phyloP scores from a whole-genome alignment of 148 eudicot genomes.

The Amaranthus hypochondriacus region DNA sequence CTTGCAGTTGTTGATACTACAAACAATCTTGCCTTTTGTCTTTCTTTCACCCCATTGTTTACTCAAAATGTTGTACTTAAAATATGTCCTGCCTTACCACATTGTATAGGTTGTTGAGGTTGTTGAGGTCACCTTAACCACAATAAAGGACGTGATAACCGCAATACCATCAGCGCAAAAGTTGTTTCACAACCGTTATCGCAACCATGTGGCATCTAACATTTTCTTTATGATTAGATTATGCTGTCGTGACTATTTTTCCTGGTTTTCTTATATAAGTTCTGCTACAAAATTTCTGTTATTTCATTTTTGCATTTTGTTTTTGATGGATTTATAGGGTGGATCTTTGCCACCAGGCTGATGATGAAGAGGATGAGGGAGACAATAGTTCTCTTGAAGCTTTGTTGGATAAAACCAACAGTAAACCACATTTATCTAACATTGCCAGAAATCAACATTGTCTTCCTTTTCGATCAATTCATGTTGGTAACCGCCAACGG shows the following conservation, averaged over 20 bases:
- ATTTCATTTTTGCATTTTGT: background rate
- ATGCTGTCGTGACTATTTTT: background rate
- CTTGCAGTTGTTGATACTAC: background rate
- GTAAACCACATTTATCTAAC: constrained; percentile 32
- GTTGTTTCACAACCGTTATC: too few relatives aligned
- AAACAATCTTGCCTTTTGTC: background rate
- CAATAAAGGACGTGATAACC: too few relatives aligned
- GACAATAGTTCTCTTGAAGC: constrained; percentile 51
- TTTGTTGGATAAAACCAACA: constrained; percentile 50
- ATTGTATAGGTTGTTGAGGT: too few relatives aligned
- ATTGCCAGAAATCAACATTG: constrained; percentile 43
- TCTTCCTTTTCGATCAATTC: constrained; percentile 43
- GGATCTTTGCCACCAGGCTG: constrained; percentile 88
- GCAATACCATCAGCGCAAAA: too few relatives aligned
- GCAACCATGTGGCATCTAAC: background rate
- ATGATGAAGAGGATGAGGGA: constrained; percentile 83
- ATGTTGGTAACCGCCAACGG: constrained; percentile 84
- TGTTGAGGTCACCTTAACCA: too few relatives aligned
- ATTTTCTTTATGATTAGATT: background rate
- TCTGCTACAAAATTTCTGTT: background rate
- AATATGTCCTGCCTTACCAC: too few relatives aligned
- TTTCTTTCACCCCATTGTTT: background rate
- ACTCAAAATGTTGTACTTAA: background rate
- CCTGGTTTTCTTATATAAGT: background rate
- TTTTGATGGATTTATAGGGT: constrained; percentile 53